These are phyloP conservation scores for Mycosarcoma mackinlayi DNA, from an alignment of 1,284 basidiomycete genomes.

Conservation along the genomic window DNA sequence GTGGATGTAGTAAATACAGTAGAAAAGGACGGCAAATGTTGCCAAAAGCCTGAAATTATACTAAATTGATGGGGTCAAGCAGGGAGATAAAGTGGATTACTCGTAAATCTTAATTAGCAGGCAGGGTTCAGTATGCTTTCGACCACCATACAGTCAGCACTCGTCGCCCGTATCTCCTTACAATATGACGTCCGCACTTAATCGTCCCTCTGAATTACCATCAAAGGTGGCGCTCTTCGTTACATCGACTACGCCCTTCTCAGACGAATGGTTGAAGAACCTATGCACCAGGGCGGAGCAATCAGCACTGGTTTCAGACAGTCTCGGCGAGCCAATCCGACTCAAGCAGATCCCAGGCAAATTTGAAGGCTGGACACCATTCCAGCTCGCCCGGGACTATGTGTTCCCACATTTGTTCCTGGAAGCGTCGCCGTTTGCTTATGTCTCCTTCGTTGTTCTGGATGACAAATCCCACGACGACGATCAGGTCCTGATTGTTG, in stretches of 20 bases:
- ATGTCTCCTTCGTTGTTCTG: constrained; percentile 7
- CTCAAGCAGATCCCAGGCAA: constrained; percentile 2
- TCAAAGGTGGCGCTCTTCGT: constrained; percentile 8
- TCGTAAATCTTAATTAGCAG: too few species aligned
- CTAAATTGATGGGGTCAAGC: too few species aligned
- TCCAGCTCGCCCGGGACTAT: constrained; percentile 9
- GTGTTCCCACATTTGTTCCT: constrained; percentile 3
- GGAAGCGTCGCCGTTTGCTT: neutral
- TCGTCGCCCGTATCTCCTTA: neutral
- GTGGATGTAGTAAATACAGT: too few species aligned
- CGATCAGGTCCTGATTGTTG: neutral
- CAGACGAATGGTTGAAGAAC: constrained; percentile 1
- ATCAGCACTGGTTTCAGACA: neutral
- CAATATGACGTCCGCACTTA: constrained; percentile 1
- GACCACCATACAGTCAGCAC: neutral
- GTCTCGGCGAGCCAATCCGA: constrained; percentile 1
- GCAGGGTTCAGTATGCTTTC: too few species aligned
- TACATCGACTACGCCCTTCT: constrained; percentile 1
- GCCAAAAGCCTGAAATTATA: too few species aligned
- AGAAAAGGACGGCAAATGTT: too few species aligned
- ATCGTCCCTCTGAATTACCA: neutral
- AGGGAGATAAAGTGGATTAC: too few species aligned
- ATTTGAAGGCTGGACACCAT: constrained; percentile 13
- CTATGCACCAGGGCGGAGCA: constrained; percentile 5
- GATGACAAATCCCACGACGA: constrained; percentile 14